Evolutionary conservation across 768 basidiomycete genomes (phyloP).

Genomic region (Suillus subaureus): DNA sequence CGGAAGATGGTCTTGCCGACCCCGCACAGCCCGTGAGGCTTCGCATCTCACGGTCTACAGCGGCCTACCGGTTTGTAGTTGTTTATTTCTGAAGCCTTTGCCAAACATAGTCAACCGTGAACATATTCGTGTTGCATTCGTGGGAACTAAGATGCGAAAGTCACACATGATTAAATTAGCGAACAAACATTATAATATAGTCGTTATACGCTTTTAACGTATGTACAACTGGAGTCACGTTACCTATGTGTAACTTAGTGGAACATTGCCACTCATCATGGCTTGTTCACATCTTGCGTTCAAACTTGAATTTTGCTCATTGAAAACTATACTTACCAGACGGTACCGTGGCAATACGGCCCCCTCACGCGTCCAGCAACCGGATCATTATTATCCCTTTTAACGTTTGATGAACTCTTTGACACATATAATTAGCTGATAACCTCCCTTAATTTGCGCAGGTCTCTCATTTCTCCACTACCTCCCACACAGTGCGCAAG

Average conservation of each 20-base stretch:
- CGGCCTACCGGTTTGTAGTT: not conserved
- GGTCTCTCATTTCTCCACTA: not conserved
- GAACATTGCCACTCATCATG: not conserved
- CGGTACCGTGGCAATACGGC: not conserved
- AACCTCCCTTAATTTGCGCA: not conserved
- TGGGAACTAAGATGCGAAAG: not conserved
- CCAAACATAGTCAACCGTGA: conserved; percentile 13
- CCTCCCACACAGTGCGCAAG: not conserved
- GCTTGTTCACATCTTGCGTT: not conserved
- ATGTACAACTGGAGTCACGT: no score
- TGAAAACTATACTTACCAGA: no score
- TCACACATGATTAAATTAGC: not conserved
- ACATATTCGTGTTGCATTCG: not conserved
- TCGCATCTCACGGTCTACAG: not conserved
- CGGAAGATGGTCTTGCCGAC: not conserved
- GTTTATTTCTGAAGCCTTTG: conserved; percentile 20
- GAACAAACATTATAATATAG: not conserved
- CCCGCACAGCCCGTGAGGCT: not conserved
- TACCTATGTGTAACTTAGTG: not conserved
- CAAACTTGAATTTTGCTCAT: not conserved
- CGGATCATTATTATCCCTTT: not conserved
- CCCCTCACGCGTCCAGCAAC: conserved; percentile 1
- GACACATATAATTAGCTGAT: conserved; percentile 15
- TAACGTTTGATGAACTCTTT: conserved; percentile 9
- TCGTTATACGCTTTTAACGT: not conserved